These are phyloP conservation scores for Clavaria fumosa DNA, from an alignment of 768 basidiomycete species.

Conservation along the genomic window DNA sequence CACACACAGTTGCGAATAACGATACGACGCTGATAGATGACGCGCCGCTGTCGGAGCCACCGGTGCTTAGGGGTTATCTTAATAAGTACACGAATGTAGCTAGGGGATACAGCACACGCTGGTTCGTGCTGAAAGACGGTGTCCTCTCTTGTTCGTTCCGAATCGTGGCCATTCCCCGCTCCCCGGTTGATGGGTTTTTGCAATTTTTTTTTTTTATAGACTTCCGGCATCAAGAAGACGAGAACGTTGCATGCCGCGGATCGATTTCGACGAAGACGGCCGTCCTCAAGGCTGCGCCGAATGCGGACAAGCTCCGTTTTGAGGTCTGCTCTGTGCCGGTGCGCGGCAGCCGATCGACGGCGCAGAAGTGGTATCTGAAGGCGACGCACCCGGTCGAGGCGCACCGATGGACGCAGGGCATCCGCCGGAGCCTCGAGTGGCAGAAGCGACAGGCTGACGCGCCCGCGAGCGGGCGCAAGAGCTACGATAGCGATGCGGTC, in stretches of 20 bases:
- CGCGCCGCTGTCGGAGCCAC: conserved; percentile 32
- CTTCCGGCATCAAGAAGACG: conserved; percentile 84
- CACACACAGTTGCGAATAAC: conserved; percentile 53
- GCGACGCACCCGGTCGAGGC: conserved; percentile 85
- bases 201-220: conserved; percentile 25
- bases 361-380: conserved; percentile 71
- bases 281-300: conserved; percentile 34
- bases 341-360: conserved; percentile 26
- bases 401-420: conserved; percentile 69
- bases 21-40: conserved; percentile 47
- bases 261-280: conserved; percentile 81
- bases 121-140: conserved; percentile 85
- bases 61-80: conserved; percentile 57
- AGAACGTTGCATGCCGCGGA: conserved; percentile 70
- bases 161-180: no score
- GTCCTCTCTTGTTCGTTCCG: conserved; percentile 59
- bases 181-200: background rate
- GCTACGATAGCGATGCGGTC: conserved; percentile 30
- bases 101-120: conserved; percentile 74
- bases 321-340: conserved; percentile 58
- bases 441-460: conserved; percentile 27
- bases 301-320: conserved; percentile 55
- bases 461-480: conserved; percentile 19
- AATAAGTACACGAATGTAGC: conserved; percentile 93
- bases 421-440: conserved; percentile 62